Percentiles rank a stretch among this genome's conserved stretches.
Conservation (phyloP, 2,329 filamentous ascomycete species). For the Colletotrichum sp. region DNA sequence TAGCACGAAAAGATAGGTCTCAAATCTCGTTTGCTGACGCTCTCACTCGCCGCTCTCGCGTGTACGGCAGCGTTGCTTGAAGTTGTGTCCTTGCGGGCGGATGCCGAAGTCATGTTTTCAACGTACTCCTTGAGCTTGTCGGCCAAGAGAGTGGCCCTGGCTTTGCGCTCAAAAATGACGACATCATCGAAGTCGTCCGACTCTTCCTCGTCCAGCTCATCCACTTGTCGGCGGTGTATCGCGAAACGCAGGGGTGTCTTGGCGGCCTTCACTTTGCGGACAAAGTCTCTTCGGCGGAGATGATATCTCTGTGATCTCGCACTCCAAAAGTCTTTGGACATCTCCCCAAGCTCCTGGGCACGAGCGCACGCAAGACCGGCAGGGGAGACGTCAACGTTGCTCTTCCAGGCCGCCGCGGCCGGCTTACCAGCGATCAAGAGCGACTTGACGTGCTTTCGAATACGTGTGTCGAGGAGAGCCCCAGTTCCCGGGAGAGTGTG, state of each 20-base stretch:
- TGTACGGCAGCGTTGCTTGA: background rate
- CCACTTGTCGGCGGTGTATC: slow-evolving; percentile 33
- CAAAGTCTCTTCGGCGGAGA: slow-evolving; percentile 41
- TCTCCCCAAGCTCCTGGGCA: slow-evolving; percentile 41
- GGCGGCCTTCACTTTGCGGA: slow-evolving; percentile 40
- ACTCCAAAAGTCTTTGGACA: slow-evolving; percentile 48
- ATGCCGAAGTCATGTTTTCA: background rate
- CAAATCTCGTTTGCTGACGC: slow-evolving; percentile 2
- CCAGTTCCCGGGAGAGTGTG: slow-evolving; percentile 39
- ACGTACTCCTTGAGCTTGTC: slow-evolving; percentile 16
- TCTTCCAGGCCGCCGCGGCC: slow-evolving; percentile 35
- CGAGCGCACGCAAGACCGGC: slow-evolving; percentile 35
- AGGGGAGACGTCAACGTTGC: slow-evolving; percentile 34
- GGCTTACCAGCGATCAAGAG: slow-evolving; percentile 27
- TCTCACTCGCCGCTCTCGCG: background rate
- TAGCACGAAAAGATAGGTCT: slow-evolving; percentile 21
- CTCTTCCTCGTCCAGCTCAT: slow-evolving; percentile 39
- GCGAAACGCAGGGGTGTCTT: slow-evolving; percentile 45
- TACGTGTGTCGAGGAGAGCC: slow-evolving; percentile 35
- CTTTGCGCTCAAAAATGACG: slow-evolving; percentile 24
- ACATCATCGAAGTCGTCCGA: slow-evolving; percentile 39
- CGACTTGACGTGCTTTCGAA: slow-evolving; percentile 37
- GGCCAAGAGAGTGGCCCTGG: slow-evolving; percentile 2
- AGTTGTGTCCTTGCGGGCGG: background rate
- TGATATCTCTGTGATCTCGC: slow-evolving; percentile 40